Evolutionary conservation across 805 yeast genomes (phyloP), one percentile per base, ranked within the genome.

Genomic region (Diddensiella transvaalensis): DNA sequence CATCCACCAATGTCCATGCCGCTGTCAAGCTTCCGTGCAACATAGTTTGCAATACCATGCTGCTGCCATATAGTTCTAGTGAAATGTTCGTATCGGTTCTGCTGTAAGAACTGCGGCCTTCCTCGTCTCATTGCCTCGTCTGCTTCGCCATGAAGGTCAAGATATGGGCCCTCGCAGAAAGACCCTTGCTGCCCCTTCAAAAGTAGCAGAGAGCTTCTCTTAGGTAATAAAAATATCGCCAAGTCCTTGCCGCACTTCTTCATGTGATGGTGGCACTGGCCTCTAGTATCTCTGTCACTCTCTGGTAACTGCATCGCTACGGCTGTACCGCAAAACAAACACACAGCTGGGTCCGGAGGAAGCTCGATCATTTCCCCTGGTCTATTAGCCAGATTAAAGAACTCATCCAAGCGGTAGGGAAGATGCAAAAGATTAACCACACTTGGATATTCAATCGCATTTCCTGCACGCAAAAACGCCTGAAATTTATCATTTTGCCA

Each of bases 1-100:
- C 99, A 91, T 0, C 99, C 99, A 5, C 99, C 99, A 33, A 84
- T 79, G 64, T 91, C 98, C 29, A 83, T 67, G 4, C 77, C 78
- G 35, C 83, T 80, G 58, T 91, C 98, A 13, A 91, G 73, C 55
- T 82, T 81, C 53, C 98, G 73, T 1, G 88, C 89, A 29, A 90
- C 82, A 40, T 75, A 73, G 57, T 87, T 87, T 3, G 87, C 83
- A 2, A 87, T 71, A 60, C 85, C 86, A 60, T 88, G 90, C 48
- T 79, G 83, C 17, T 90, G 70, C 90, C 97, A 85, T 38, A 87
- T 69, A 29, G 75, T 77, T 46, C 82, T 74, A 17, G 76, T 76
- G 49, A 90, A 74, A 37, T 81, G 79, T 19, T 82, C 80, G 60
- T 88, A 91, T 46, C 87, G 73, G 2, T 68, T 67, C 37, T 68